Base-by-base conservation (phyloP, 352 stramenopile genomes). In the Thalassiosira hispida region DNA sequence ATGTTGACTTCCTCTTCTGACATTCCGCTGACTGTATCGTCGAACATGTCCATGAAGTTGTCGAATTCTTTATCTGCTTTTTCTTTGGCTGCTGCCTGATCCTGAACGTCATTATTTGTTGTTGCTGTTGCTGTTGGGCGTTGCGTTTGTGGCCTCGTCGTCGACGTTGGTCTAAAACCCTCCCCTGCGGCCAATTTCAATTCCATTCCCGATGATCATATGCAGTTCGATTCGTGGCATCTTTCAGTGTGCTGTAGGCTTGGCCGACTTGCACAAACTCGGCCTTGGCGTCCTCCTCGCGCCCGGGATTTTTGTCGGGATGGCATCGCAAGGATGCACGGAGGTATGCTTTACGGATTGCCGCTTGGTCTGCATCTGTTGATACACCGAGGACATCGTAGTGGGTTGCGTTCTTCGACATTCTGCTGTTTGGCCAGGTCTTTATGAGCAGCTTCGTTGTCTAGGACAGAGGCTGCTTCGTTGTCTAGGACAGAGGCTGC, bases 341-440 rank as follows among this genome's bases (percentile, higher is more conserved):
- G 57, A 97, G 74, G 59, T 93, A 92, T 3, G 82, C 69, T 72
- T 95, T 93, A 78, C 98, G 98, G 79, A 99, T 98, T 51, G 95
- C 90, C 22, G 88, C 84, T 62, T 94, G 90, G 25, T 94, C 91
- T 9, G 94, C 94, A 35, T 90, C 93, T 0, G 87, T 53, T 1
- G 94, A 85, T 29, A 99, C 96, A 49, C 94, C 96, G 11, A 99
- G 86, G 60, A 99, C 67, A 20, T 91, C 85, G 66, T 93, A 93
- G 42, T 90, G 79, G 14, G 35, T 79, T 71, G 4, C n/a, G 20
- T 23, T 38, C 9, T 76, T 55, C 29, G 40, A 8, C 31, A 55
- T 51, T 65, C 23, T 52, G 1, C 35, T 23, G 44, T 3, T 71
- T 47, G 38, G 27, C 47, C 14, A 56, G n/a, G n/a, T n/a, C n/a